These are phyloP conservation scores for Amorphotheca resinae DNA, from an alignment of 495 filamentous ascomycete genomes.

Conservation along the genomic window DNA sequence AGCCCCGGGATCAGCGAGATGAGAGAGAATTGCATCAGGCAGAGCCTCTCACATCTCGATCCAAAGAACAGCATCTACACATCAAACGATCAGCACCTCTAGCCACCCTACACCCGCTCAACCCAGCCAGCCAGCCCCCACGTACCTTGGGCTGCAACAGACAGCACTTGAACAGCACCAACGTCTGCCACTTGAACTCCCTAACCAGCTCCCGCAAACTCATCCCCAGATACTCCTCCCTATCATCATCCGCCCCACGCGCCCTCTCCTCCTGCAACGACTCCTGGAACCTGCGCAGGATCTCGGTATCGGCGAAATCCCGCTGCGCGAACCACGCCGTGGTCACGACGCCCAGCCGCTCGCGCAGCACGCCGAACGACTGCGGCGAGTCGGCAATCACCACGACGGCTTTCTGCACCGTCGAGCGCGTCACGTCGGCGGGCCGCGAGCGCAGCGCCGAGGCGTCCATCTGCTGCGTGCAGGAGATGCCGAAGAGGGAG, in stretches of 20 bases:
- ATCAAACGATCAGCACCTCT: conserved; percentile 2
- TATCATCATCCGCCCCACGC: conserved; percentile 52
- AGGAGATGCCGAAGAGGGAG: conserved; percentile 92
- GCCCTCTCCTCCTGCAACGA: conserved; percentile 53
- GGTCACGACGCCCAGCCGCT: conserved; percentile 79
- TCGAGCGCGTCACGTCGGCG: conserved; percentile 83
- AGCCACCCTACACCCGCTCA: neutral
- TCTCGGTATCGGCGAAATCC: conserved; percentile 49
- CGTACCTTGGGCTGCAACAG: conserved; percentile 87
- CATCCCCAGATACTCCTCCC: conserved; percentile 83
- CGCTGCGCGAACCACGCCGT: conserved; percentile 94
- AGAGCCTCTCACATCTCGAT: conserved; percentile 81
- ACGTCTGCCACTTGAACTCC: conserved; percentile 84
- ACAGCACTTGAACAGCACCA: conserved; percentile 87
- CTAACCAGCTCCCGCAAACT: conserved; percentile 85
- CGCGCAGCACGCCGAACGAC: conserved; percentile 64
- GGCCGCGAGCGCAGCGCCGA: conserved; percentile 62
- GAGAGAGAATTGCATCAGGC: conserved; percentile 96
- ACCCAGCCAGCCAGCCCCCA: neutral
- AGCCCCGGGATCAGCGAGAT: conserved; percentile 89
- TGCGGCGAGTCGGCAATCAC: conserved; percentile 86
- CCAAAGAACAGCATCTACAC: conserved; percentile 99
- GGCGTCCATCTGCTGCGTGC: conserved; percentile 81
- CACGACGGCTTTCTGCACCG: conserved; percentile 97
- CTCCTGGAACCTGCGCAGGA: conserved; percentile 74